Evolutionary conservation across 2,329 filamentous ascomycete genomes (phyloP).

Genomic region (Aureobasidium sp.): DNA sequence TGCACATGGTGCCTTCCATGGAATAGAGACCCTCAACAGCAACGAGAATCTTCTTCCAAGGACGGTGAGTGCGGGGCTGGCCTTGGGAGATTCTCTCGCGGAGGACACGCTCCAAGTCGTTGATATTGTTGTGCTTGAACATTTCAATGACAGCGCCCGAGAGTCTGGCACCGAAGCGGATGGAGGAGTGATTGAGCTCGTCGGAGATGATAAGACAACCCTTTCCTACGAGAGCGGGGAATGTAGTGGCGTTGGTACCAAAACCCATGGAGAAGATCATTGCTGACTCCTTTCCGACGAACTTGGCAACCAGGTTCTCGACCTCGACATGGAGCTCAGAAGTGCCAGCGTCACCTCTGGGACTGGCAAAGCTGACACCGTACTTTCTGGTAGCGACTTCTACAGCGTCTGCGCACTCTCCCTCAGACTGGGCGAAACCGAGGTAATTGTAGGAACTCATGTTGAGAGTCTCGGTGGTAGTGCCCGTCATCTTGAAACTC

Average conservation of each 20-base stretch:
- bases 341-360: conserved; percentile 76
- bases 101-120: conserved; percentile 73
- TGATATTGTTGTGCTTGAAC: conserved; percentile 98
- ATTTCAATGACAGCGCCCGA: conserved; percentile 92
- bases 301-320: conserved; percentile 79
- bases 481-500: conserved; percentile 82
- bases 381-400: conserved; percentile 81
- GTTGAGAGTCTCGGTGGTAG: conserved; percentile 89
- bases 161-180: conserved; percentile 86
- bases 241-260: conserved; percentile 87
- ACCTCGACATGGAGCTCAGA: conserved; percentile 83
- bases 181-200: conserved; percentile 95
- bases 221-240: conserved; percentile 86
- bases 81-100: conserved; percentile 93
- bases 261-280: conserved; percentile 99
- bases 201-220: conserved; percentile 93
- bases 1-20: conserved; percentile 98
- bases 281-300: conserved; percentile 87
- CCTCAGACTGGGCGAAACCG: conserved; percentile 94
- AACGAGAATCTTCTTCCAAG: conserved; percentile 98
- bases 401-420: conserved; percentile 87
- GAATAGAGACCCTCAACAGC: conserved; percentile 96
- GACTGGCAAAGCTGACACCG: conserved; percentile 74
- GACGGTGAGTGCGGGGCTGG: conserved; percentile 93
- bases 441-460: conserved; percentile 99